Conservation (phyloP, 2,329 filamentous ascomycete species). For the Penicillium brasilianum region DNA sequence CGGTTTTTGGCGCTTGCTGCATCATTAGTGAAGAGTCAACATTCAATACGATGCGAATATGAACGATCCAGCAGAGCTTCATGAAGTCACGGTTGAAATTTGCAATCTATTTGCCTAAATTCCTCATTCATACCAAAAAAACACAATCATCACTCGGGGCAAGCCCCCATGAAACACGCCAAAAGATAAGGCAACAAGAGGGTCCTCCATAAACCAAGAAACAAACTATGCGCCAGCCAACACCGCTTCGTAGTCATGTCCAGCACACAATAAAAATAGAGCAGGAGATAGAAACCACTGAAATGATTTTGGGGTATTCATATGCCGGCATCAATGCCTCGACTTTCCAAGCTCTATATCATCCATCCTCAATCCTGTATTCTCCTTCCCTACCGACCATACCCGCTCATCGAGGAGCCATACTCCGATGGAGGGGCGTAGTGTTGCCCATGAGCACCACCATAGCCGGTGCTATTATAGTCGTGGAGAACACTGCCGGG, state of each 20-base stretch:
- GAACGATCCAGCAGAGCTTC: neutral
- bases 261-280: constrained; percentile 27
- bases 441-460: constrained; percentile 45
- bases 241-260: constrained; percentile 40
- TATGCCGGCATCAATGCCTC: constrained; percentile 19
- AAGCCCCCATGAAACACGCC: neutral
- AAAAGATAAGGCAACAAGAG: neutral
- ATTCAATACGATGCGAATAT: neutral
- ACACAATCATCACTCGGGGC: constrained; percentile 8
- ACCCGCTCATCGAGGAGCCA: constrained; percentile 25
- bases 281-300: constrained; percentile 15
- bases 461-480: constrained; percentile 48
- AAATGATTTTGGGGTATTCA: constrained; percentile 29
- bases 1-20: neutral
- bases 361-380: neutral
- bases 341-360: constrained; percentile 12
- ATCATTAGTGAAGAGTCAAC: too few relatives aligned
- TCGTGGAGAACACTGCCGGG: constrained; percentile 44
- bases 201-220: constrained; percentile 13
- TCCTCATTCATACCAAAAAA: constrained; percentile 5
- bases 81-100: constrained; percentile 6
- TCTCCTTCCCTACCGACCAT: constrained; percentile 16
- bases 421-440: constrained; percentile 24
- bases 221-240: constrained; percentile 36
- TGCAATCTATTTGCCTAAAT: constrained; percentile 12